These are phyloP conservation scores for Canavalia gladiata DNA, from an alignment of 306 rosid genomes.

Conservation along the genomic window DNA sequence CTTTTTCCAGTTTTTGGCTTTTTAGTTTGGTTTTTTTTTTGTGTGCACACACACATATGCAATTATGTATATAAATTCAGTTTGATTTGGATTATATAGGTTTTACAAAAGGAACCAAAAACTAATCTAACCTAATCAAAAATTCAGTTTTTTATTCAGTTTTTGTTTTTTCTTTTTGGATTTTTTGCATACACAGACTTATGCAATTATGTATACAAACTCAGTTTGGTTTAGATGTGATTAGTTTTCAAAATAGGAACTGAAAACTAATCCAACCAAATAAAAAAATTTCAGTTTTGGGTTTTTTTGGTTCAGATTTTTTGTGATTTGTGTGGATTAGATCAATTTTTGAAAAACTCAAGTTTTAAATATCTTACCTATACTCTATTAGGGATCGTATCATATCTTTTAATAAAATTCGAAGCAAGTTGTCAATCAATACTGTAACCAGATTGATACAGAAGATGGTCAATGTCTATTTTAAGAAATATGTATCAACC, in stretches of 20 bases:
- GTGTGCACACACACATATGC: no score
- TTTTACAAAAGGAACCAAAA: neutral
- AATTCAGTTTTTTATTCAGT: neutral
- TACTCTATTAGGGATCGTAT: slow-evolving; percentile 16
- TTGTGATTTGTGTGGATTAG: neutral
- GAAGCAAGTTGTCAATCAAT: slow-evolving; percentile 26
- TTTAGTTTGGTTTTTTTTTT: no score
- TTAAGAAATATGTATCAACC: slow-evolving; percentile 30
- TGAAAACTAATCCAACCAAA: neutral
- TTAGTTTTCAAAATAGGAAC: neutral
- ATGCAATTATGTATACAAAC: neutral
- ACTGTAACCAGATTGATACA: slow-evolving; percentile 22
- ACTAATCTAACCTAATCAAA: slow-evolving; percentile 1
- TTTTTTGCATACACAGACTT: neutral
- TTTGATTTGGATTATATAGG: neutral
- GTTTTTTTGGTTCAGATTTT: neutral
- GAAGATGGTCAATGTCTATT: slow-evolving; percentile 24
- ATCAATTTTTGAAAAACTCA: neutral
- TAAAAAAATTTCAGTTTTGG: neutral
- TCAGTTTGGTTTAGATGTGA: neutral
- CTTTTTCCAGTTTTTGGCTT: no score
- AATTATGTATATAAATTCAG: neutral
- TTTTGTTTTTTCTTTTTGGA: neutral
- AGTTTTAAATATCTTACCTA: slow-evolving; percentile 7
- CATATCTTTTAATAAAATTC: slow-evolving; percentile 26